Evolutionary conservation across 2,329 filamentous ascomycete genomes (phyloP).

Genomic region (Arthrobotrys sinensis): DNA sequence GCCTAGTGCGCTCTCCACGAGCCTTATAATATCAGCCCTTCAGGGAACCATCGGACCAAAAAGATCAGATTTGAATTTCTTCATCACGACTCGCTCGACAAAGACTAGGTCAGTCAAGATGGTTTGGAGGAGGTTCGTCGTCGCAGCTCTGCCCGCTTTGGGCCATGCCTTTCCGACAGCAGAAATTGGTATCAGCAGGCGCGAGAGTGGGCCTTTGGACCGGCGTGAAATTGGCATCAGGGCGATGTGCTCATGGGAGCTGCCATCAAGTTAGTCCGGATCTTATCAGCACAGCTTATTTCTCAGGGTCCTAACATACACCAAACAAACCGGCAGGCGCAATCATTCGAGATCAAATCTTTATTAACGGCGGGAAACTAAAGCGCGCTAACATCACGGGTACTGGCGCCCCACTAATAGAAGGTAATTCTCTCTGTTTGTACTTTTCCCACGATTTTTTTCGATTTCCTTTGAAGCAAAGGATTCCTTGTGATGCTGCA

Average conservation of each 20-base stretch:
- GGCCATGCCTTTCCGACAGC: conserved; percentile 34
- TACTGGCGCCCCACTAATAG: conserved; percentile 27
- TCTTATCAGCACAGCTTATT: conserved; percentile 42
- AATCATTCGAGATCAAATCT: conserved; percentile 57
- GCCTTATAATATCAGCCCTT: conserved; percentile 59
- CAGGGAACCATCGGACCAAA: conserved; percentile 50
- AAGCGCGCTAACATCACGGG: conserved; percentile 50
- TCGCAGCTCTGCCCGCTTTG: conserved; percentile 51
- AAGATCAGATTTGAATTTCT: conserved; percentile 42
- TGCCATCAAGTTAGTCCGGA: conserved; percentile 51
- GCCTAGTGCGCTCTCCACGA: conserved; percentile 39
- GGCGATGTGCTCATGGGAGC: conserved; percentile 58
- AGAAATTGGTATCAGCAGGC: conserved; percentile 24
- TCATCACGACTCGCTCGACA: conserved; percentile 29
- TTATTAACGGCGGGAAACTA: conserved; percentile 52
- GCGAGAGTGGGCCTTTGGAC: conserved; percentile 22
- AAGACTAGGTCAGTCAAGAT: conserved; percentile 28
- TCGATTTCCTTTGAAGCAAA: conserved; percentile 26
- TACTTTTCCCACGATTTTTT: conserved; percentile 4
- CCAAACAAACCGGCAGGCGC: conserved; percentile 38
- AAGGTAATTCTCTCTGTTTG: conserved; percentile 32
- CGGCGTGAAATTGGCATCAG: conserved; percentile 48
- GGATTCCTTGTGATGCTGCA: conserved; percentile 19
- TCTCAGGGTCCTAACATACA: conserved; percentile 42
- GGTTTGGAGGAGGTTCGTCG: conserved; percentile 49